A percentile compares a stretch with the other conserved stretches of the same genome.
Conservation (phyloP, 768 basidiomycete genomes). For the Scleroderma citrinum region DNA sequence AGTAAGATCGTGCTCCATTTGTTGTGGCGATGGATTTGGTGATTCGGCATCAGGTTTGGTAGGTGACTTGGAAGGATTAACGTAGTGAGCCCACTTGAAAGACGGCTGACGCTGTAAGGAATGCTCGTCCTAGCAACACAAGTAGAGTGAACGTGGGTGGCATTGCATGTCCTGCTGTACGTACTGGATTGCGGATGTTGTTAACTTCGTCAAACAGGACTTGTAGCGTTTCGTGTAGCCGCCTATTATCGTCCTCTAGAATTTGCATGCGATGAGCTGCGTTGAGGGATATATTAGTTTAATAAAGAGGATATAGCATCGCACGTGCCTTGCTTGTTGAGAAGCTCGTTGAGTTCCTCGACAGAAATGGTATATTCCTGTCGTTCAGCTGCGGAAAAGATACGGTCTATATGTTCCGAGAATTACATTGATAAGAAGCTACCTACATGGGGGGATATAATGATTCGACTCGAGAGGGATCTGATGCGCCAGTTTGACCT, state of each 20-base stretch:
- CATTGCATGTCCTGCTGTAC: too few species aligned
- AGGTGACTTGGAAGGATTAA: conserved; percentile 72
- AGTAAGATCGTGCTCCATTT: conserved; percentile 62
- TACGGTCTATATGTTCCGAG: background rate
- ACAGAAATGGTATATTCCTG: conserved; percentile 53
- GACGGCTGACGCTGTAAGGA: conserved; percentile 68
- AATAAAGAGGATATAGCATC: background rate
- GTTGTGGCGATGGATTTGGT: conserved; percentile 74
- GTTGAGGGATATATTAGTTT: conserved; percentile 3
- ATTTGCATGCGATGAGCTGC: conserved; percentile 61
- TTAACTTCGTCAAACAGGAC: conserved; percentile 61
- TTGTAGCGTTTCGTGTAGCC: conserved; percentile 56
- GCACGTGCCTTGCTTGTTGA: conserved; percentile 66
- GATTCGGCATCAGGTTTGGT: conserved; percentile 73
- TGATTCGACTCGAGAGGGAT: conserved; percentile 79
- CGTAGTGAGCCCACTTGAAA: conserved; percentile 84
- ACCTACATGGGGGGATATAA: conserved; percentile 86
- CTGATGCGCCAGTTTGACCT: conserved; percentile 76
- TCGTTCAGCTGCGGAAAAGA: conserved; percentile 43
- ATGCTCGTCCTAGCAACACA: conserved; percentile 28
- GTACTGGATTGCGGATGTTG: conserved; percentile 32
- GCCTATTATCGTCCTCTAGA: conserved; percentile 76
- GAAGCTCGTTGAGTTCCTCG: conserved; percentile 58
- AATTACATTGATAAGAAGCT: background rate
- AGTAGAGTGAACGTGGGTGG: too few species aligned